Evolutionary conservation across 2,329 filamentous ascomycete species (phyloP).

Genomic region (Coniochaeta pulveracea): DNA sequence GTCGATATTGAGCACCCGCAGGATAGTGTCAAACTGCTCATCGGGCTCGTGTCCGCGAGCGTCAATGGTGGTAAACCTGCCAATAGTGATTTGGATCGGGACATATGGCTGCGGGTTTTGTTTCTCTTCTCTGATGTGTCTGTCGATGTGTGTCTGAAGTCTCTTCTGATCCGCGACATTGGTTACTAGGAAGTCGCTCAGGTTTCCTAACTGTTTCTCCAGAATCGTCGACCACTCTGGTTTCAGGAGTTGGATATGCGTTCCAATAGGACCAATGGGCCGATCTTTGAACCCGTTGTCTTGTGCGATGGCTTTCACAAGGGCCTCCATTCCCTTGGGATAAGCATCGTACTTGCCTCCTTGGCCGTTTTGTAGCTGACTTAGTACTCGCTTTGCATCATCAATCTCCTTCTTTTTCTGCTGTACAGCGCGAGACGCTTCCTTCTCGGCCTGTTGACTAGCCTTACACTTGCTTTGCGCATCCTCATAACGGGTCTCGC

Average conservation of each 20-base stretch:
- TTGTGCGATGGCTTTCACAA: constrained; percentile 58
- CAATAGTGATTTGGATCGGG: constrained; percentile 57
- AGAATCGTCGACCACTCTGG: constrained; percentile 76
- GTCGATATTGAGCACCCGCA: constrained; percentile 73
- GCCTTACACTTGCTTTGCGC: constrained; percentile 8
- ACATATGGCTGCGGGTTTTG: too few relatives aligned
- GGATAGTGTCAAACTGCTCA: constrained; percentile 58
- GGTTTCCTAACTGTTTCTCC: constrained; percentile 62
- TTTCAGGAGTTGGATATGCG: constrained; percentile 63
- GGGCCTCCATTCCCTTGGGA: constrained; percentile 45
- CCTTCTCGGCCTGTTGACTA: neutral
- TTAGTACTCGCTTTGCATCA: constrained; percentile 37
- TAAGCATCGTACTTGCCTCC: constrained; percentile 55
- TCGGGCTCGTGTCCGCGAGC: constrained; percentile 64
- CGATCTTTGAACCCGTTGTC: constrained; percentile 57
- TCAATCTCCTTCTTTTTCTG: constrained; percentile 43
- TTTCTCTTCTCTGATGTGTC: constrained; percentile 24
- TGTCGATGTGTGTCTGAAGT: constrained; percentile 54
- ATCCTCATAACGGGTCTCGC: constrained; percentile 21
- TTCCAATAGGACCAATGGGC: constrained; percentile 77
- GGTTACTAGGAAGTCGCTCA: constrained; percentile 74
- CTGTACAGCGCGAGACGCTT: constrained; percentile 17
- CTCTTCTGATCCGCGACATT: constrained; percentile 64
- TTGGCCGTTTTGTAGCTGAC: constrained; percentile 41
- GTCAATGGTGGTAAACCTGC: constrained; percentile 42